Evolutionary conservation across 2,329 filamentous ascomycete species (phyloP), one percentile per base, ranked within the genome.

Genomic region (Acrodontium crateriforme): DNA sequence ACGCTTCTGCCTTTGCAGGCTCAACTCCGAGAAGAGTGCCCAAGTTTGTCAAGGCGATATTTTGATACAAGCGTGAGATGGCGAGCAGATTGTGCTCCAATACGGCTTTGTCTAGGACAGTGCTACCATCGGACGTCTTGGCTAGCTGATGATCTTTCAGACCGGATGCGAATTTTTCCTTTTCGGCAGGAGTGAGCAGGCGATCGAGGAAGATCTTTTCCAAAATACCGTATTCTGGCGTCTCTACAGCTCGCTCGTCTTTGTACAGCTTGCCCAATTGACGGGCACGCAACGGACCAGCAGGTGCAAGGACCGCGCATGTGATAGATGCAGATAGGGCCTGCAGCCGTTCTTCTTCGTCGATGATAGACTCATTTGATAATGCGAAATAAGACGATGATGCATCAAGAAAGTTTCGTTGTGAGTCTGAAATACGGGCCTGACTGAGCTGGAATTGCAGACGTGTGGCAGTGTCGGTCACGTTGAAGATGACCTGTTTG

Each of bases 141-240:
- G 89, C 89, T 2, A 94, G 72, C 57, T 98, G 89, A 56, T 98
- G 89, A 13, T 81, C 78, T 31, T 74, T 69, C 26, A 98, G 65
- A 28, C 74, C 76, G 42, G 78, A 65, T 0, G 85, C 78, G 49
- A 98, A 98, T 30, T 80, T 75, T 19, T 75, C 72, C 22, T 94
- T 83, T 58, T 98, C 89, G n/a, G 65, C 69, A 0, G 78, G 72
- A 1, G 72, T 71, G 26, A 98, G 65, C 3, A 98, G 64, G 5
- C 85, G 73, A 54, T 95, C 83, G 26, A 95, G 67, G 54, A 92
- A 93, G 72, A 98, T 95, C 63, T 95, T 95, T 62, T 95, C 89
- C 9, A 98, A 62, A 29, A 98, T 94, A 26, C 73, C 65, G 49
- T 79, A 87, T 56, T 95, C 82, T 17, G 77, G 71, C 2, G 89